Base-by-base conservation (phyloP, 192 early-diverging fungal species). In the Linnemannia exigua region DNA sequence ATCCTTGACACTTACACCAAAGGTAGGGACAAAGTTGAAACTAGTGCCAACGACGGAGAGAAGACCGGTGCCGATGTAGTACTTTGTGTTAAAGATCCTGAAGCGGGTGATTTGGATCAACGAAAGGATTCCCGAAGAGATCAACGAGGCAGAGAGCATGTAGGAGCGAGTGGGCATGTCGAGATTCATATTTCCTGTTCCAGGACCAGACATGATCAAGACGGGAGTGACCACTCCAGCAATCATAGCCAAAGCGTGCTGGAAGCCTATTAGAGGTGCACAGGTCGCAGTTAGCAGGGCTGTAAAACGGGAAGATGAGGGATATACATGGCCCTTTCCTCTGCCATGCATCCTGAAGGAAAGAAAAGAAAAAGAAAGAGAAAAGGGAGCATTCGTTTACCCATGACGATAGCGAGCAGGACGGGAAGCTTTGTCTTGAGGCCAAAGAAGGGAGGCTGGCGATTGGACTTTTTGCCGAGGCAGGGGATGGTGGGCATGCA, bases 21-120 rank as follows among this genome's bases (percentile, higher is more conserved):
- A 83, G 0, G 91, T 89, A 28, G 90, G 89, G 17, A 92, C 87
- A 48, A 79, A 85, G 38, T 91, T 89, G 79, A 92, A 92, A n/a
- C 81, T 87, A 20, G 89, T 87, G 33, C 91, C 91, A 19, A 90
- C 84, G 6, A 92, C 88, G 36, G 82, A 87, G 25, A 92, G 71
- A 8, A 92, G 78, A n/a, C 91, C 91, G 28, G 91, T 88, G 9
- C 91, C 91, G 35, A 91, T 33, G 48, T 90, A 90, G 63, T 87
- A 89, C 35, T 81, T 78, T 52, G 80, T 89, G 33, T 74, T 86
- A 58, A 88, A 88, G 36, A 90, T 81, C 36, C 87, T 76, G 75
- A 90, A 79, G 67, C 89, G 87, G 46, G 88, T 72, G 63, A 90
- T 90, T 58, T 89, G 89, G 46, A 90, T 74, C 47, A 90, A 70